A percentile compares a stretch with the other conserved stretches of the same genome.
These are phyloP conservation scores for Malbranchea zuffiana DNA, from an alignment of 2,329 filamentous ascomycete species.

Conservation along the genomic window DNA sequence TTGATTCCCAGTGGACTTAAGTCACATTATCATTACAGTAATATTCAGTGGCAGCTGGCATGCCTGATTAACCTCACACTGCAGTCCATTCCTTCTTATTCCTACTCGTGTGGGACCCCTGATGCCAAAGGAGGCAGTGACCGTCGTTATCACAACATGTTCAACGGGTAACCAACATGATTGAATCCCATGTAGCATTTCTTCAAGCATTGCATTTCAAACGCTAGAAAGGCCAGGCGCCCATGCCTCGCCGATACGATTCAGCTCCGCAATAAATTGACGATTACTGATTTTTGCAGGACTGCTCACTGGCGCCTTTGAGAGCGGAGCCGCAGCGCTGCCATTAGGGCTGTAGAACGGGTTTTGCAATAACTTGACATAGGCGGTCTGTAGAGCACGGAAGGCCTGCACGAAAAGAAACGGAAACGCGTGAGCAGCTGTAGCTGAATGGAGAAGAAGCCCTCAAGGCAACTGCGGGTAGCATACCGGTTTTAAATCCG, in stretches of 20 bases:
- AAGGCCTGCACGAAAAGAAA: slow-evolving; percentile 52
- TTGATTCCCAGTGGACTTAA: no score
- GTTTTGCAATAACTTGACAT: slow-evolving; percentile 79
- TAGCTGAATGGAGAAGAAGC: no score
- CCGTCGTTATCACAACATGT: neutral
- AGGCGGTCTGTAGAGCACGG: slow-evolving; percentile 82
- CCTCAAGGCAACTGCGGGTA: neutral
- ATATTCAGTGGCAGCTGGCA: no score
- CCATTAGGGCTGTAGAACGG: slow-evolving; percentile 91
- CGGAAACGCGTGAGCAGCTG: no score
- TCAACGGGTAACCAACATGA: neutral
- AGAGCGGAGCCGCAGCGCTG: slow-evolving; percentile 32
- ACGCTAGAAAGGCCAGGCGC: slow-evolving; percentile 57
- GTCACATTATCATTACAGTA: no score
- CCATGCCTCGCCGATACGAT: slow-evolving; percentile 77
- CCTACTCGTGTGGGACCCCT: no score
- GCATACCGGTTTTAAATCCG: slow-evolving; percentile 72
- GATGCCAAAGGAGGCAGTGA: no score
- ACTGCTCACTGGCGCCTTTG: slow-evolving; percentile 24
- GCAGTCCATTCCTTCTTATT: no score
- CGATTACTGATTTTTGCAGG: slow-evolving; percentile 53
- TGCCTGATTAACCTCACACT: no score
- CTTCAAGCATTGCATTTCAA: slow-evolving; percentile 31
- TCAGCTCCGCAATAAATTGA: slow-evolving; percentile 70
- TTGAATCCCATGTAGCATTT: neutral